Evolutionary conservation across 164 flowering plant genomes (phyloP).

Genomic region (Stephania cephalantha): DNA sequence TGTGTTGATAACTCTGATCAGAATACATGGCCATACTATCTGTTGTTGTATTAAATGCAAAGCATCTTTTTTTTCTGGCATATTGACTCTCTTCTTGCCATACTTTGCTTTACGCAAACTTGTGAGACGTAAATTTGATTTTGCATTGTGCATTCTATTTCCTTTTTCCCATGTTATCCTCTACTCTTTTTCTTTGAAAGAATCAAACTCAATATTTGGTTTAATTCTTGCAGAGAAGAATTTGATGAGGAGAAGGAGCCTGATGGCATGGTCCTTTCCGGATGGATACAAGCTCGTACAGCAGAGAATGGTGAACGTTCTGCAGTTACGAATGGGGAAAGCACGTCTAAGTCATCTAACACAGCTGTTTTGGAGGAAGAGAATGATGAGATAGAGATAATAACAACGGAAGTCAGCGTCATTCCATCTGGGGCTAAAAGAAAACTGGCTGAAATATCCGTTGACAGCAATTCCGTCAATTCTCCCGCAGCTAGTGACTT

Average conservation of each 20-base stretch:
- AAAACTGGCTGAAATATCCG: conserved; percentile 39
- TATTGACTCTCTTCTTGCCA: background rate
- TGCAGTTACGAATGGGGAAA: conserved; percentile 37
- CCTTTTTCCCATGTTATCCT: background rate
- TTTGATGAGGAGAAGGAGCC: conserved; percentile 95
- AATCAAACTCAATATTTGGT: background rate
- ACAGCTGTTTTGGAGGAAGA: conserved; percentile 23
- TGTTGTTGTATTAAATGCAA: background rate
- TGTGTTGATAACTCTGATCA: background rate
- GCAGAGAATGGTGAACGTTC: conserved; percentile 25
- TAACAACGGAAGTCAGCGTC: conserved; percentile 18
- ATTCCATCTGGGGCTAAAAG: conserved; percentile 47
- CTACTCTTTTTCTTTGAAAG: background rate
- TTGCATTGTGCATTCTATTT: background rate
- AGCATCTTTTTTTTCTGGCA: background rate
- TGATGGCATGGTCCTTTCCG: conserved; percentile 87
- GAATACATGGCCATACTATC: background rate
- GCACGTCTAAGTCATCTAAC: conserved; percentile 38
- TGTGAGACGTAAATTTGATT: background rate
- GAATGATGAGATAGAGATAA: conserved; percentile 32
- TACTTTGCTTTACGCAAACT: background rate
- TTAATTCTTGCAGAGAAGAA: conserved; percentile 51
- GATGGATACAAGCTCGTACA: conserved; percentile 58
- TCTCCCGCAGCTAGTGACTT: conserved; percentile 17
- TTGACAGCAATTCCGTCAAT: conserved; percentile 4